phyloP scores from a whole-genome alignment of 2,329 filamentous ascomycete genomes.

The Eutypella sp. region DNA sequence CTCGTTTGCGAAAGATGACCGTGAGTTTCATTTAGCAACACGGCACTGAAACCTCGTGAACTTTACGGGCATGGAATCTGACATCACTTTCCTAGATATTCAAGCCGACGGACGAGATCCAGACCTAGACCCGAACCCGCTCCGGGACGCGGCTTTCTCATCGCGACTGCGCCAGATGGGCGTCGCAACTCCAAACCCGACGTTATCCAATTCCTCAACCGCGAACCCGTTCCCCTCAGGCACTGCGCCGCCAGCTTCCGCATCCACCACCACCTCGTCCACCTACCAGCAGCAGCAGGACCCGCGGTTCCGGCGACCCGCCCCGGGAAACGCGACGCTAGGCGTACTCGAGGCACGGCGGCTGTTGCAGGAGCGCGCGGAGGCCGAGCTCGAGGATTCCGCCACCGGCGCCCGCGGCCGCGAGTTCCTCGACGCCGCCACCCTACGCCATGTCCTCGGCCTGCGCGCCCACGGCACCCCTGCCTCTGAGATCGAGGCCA shows the following conservation, averaged over 20 bases:
- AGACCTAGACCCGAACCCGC: constrained; percentile 28
- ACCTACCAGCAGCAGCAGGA: constrained; percentile 11
- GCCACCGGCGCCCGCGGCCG: constrained; percentile 37
- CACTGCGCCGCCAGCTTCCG: constrained; percentile 9
- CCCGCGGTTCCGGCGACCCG: constrained; percentile 17
- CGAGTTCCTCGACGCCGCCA: constrained; percentile 44
- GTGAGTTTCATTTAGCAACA: constrained; percentile 20
- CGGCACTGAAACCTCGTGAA: too few relatives aligned
- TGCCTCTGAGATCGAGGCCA: constrained; percentile 39
- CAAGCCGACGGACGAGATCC: constrained; percentile 36
- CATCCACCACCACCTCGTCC: constrained; percentile 3
- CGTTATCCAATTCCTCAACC: constrained; percentile 47
- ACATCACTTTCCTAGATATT: constrained; percentile 31
- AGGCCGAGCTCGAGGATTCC: constrained; percentile 38
- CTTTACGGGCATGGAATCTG: too few relatives aligned
- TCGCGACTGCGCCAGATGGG: constrained; percentile 50
- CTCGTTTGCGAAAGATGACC: constrained; percentile 27
- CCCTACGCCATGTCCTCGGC: constrained; percentile 41
- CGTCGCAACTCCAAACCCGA: constrained; percentile 49
- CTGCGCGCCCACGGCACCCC: constrained; percentile 37
- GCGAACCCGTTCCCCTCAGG: constrained; percentile 20
- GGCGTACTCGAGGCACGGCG: constrained; percentile 45
- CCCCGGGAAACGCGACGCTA: constrained; percentile 40
- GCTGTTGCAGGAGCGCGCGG: constrained; percentile 37
- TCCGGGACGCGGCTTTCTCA: constrained; percentile 40